Percentiles rank a stretch among this genome's conserved stretches.
phyloP scores from a whole-genome alignment of 768 basidiomycete species.

The Pleurotus eryngii region DNA sequence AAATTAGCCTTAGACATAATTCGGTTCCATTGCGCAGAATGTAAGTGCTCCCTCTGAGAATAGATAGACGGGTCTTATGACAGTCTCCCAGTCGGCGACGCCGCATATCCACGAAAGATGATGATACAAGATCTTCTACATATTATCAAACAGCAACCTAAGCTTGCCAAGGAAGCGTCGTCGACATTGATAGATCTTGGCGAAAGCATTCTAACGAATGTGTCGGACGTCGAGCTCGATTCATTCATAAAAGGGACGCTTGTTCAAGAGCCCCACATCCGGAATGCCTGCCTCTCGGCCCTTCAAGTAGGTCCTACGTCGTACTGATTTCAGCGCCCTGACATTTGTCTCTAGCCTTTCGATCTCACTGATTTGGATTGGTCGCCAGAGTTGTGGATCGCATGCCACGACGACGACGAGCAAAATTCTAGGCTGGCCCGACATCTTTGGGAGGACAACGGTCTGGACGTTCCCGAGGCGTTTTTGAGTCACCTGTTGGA shows the following conservation, averaged over 20 bases:
- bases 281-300: constrained; percentile 87
- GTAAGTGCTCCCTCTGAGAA: constrained; percentile 37
- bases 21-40: constrained; percentile 70
- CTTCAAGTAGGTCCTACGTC: constrained; percentile 57
- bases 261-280: constrained; percentile 81
- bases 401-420: constrained; percentile 81
- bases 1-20: constrained; percentile 69
- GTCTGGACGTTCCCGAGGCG: constrained; percentile 76
- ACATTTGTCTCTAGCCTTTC: constrained; percentile 57
- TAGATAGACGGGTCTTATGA: not conserved
- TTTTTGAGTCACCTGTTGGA: constrained; percentile 55
- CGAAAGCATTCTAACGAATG: constrained; percentile 68
- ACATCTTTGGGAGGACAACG: constrained; percentile 94
- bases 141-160: constrained; percentile 73
- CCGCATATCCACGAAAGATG: constrained; percentile 69
- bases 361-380: constrained; percentile 95
- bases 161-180: constrained; percentile 79
- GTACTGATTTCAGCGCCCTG: not conserved
- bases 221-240: constrained; percentile 57
- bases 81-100: constrained; percentile 53
- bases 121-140: constrained; percentile 69
- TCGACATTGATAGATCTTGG: constrained; percentile 78
- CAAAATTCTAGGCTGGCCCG: constrained; percentile 82
- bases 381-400: constrained; percentile 85
- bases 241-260: constrained; percentile 73